Evolutionary conservation across 2,329 filamentous ascomycete genomes (phyloP).

Genomic region (Colletotrichum melonis): DNA sequence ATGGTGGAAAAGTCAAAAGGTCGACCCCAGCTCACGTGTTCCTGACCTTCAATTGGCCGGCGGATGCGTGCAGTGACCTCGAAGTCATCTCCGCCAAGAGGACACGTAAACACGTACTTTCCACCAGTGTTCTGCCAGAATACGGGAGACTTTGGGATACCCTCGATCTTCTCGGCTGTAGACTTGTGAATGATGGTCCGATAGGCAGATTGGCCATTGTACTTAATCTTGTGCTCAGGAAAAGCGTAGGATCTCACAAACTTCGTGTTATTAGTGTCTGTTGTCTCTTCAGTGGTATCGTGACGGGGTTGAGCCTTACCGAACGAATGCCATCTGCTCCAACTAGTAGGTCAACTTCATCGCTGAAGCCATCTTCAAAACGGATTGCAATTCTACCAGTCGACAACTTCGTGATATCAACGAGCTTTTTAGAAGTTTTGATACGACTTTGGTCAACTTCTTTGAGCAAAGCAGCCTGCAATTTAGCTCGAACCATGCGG

Average conservation of each 20-base stretch:
- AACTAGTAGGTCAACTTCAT: constrained; percentile 58
- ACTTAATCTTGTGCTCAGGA: constrained; percentile 55
- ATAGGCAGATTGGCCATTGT: constrained; percentile 51
- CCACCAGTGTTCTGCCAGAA: constrained; percentile 47
- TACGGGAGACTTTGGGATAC: constrained; percentile 41
- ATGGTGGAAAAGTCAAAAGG: constrained; percentile 38
- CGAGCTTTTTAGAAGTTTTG: constrained; percentile 56
- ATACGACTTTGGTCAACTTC: constrained; percentile 57
- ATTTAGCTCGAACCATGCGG: constrained; percentile 46
- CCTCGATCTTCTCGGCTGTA: constrained; percentile 42
- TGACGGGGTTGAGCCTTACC: constrained; percentile 40
- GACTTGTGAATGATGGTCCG: constrained; percentile 44
- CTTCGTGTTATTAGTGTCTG: constrained; percentile 37
- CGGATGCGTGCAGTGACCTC: constrained; percentile 45
- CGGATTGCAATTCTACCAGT: constrained; percentile 50
- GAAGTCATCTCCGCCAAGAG: constrained; percentile 46
- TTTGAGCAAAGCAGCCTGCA: constrained; percentile 61
- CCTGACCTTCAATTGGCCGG: constrained; percentile 38
- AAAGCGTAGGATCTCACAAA: constrained; percentile 54
- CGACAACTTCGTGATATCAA: constrained; percentile 49
- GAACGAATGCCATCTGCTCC: constrained; percentile 66
- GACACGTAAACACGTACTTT: constrained; percentile 47
- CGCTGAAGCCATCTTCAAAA: constrained; percentile 57
- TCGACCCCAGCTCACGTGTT: constrained; percentile 45
- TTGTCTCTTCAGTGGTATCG: no score